Evolutionary conservation across 805 yeast genomes (phyloP).

Genomic region (Wickerhamiella bombiphila): DNA sequence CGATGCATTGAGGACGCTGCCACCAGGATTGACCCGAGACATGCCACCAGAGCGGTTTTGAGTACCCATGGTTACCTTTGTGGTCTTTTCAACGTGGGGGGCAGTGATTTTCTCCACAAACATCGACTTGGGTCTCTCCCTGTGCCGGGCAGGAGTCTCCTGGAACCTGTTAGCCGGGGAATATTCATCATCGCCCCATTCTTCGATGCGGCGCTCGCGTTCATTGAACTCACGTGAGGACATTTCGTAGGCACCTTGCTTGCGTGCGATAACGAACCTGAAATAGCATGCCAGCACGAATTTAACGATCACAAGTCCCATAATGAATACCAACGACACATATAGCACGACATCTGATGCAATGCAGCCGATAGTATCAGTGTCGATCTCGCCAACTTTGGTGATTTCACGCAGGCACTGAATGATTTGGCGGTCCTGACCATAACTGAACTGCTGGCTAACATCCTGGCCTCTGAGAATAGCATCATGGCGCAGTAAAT

Average conservation of each 20-base stretch:
- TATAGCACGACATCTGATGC: slow-evolving; percentile 75
- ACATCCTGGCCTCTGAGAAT: slow-evolving; percentile 65
- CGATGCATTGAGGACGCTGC: slow-evolving; percentile 20
- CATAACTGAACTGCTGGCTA: slow-evolving; percentile 52
- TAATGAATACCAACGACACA: slow-evolving; percentile 68
- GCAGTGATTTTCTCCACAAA: slow-evolving; percentile 14
- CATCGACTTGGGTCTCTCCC: slow-evolving; percentile 11
- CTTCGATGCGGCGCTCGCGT: slow-evolving; percentile 57
- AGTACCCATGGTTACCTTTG: slow-evolving; percentile 20
- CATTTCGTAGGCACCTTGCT: slow-evolving; percentile 63
- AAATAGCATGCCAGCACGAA: slow-evolving; percentile 80
- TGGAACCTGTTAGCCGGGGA: slow-evolving; percentile 19
- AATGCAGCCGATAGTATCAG: slow-evolving; percentile 84
- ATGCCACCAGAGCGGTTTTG: slow-evolving; percentile 21
- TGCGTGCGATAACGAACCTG: slow-evolving; percentile 65
- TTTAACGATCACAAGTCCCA: slow-evolving; percentile 63
- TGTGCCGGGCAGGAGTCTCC: background rate
- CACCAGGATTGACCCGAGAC: slow-evolving; percentile 23
- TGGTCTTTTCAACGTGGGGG: slow-evolving; percentile 10
- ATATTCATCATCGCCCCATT: slow-evolving; percentile 63
- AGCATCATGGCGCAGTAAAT: slow-evolving; percentile 40
- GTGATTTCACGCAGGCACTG: slow-evolving; percentile 73
- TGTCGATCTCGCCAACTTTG: slow-evolving; percentile 80
- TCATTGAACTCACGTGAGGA: slow-evolving; percentile 43
- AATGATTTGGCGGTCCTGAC: slow-evolving; percentile 56